A percentile compares a stretch with the other conserved stretches of the same genome.
Conservation (phyloP, 805 yeast genomes). For the Kodamaea kaohsiungensis region DNA sequence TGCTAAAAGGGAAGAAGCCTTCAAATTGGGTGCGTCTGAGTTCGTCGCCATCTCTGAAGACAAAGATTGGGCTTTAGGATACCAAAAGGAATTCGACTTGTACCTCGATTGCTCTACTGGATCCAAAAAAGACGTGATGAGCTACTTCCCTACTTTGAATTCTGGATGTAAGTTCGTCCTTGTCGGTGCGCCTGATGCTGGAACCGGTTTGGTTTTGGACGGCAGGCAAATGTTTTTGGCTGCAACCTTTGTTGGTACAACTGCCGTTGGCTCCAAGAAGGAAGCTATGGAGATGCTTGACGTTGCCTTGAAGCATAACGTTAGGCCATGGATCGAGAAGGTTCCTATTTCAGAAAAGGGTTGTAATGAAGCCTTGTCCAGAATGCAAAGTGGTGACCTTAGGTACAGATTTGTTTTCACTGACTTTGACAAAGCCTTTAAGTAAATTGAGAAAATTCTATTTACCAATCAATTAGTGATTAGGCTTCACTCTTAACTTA, state of each 20-base stretch:
- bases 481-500: too few relatives aligned
- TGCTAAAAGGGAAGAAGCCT: slow-evolving; percentile 52
- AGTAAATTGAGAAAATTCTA: too few relatives aligned
- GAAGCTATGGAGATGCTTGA: slow-evolving; percentile 39
- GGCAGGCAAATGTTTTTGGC: slow-evolving; percentile 25
- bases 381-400: slow-evolving; percentile 33
- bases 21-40: slow-evolving; percentile 55
- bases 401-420: slow-evolving; percentile 57
- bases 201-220: slow-evolving; percentile 20
- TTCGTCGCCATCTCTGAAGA: slow-evolving; percentile 49
- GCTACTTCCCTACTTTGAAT: slow-evolving; percentile 22
- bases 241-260: slow-evolving; percentile 28
- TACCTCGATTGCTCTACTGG: slow-evolving; percentile 51
- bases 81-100: slow-evolving; percentile 39
- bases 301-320: slow-evolving; percentile 35
- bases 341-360: slow-evolving; percentile 35
- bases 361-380: slow-evolving; percentile 31
- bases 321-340: slow-evolving; percentile 37
- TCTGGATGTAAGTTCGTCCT: slow-evolving; percentile 23
- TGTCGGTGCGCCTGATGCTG: slow-evolving; percentile 29
- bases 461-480: too few relatives aligned
- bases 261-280: slow-evolving; percentile 33
- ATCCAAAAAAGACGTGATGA: slow-evolving; percentile 16
- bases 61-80: slow-evolving; percentile 30
- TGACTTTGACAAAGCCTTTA: slow-evolving; percentile 51